A percentile compares a stretch with the other conserved stretches of the same genome.
phyloP scores from a whole-genome alignment of 768 basidiomycete species.

The Amanita fuliginea region DNA sequence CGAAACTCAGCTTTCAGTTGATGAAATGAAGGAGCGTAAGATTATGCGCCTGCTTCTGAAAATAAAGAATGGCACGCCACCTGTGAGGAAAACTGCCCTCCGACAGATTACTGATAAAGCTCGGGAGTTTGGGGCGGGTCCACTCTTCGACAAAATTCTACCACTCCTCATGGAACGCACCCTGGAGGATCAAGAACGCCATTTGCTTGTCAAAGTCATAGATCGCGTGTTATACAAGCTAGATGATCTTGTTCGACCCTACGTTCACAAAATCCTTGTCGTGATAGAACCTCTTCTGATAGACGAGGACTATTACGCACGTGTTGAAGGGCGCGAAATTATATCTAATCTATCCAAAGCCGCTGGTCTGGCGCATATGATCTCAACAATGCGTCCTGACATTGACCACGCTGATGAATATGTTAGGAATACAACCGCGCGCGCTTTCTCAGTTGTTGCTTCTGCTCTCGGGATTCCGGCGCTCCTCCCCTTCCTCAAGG shows the following conservation, averaged over 20 bases:
- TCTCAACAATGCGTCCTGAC: conserved; percentile 99
- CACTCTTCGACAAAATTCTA: conserved; percentile 96
- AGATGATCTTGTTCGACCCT: conserved; percentile 96
- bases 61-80: conserved; percentile 99
- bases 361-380: conserved; percentile 99
- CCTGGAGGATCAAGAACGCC: conserved; percentile 96
- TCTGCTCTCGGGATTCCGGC: conserved; percentile 98
- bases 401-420: conserved; percentile 99
- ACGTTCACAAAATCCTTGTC: conserved; percentile 98
- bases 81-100: conserved; percentile 94
- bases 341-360: conserved; percentile 98
- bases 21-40: conserved; percentile 99
- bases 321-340: conserved; percentile 98
- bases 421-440: conserved; percentile 96
- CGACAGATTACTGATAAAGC: conserved; percentile 99
- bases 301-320: conserved; percentile 94
- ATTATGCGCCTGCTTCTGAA: conserved; percentile 97
- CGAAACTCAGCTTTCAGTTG: conserved; percentile 83
- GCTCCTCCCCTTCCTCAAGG: conserved; percentile 94
- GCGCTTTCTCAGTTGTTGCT: conserved; percentile 97
- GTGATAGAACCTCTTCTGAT: conserved; percentile 98
- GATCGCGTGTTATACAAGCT: conserved; percentile 98
- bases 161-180: conserved; percentile 97
- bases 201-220: conserved; percentile 97
- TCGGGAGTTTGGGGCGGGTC: conserved; percentile 95